Conservation (phyloP, 495 filamentous ascomycete genomes). For the Neurospora sp. region DNA sequence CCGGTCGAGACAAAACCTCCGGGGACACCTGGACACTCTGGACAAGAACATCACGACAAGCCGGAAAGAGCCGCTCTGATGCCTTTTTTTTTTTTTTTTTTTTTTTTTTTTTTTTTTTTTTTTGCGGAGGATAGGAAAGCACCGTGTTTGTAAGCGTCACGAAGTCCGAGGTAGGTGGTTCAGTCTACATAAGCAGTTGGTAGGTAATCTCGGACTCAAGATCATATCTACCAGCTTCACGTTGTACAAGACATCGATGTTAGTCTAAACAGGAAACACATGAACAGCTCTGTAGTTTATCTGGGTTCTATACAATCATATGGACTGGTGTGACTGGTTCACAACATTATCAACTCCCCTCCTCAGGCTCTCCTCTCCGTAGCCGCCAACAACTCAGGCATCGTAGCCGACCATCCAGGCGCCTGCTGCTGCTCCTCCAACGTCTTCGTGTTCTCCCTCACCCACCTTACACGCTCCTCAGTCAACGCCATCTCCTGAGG, state of each 20-base stretch:
- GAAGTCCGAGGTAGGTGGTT: not conserved
- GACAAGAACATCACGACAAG: not conserved
- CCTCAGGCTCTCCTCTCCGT: not conserved
- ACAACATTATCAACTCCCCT: not conserved
- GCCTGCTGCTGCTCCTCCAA: conserved; percentile 1
- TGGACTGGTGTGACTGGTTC: not conserved
- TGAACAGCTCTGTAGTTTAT: not conserved
- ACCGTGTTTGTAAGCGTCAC: not conserved
- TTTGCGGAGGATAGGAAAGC: not conserved
- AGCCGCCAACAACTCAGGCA: conserved; percentile 4
- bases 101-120: too few species aligned
- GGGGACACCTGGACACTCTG: not conserved
- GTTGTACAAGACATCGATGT: not conserved
- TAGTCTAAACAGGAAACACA: not conserved
- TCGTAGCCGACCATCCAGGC: conserved; percentile 13
- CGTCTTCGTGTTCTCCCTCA: conserved; percentile 5
- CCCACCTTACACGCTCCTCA: conserved; percentile 26
- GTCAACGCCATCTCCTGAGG: conserved; percentile 39
- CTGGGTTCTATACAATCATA: not conserved
- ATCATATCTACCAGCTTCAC: not conserved
- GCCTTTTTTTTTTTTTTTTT: too few species aligned
- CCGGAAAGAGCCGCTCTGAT: not conserved
- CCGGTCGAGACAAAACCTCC: not conserved
- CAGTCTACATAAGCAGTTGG: not conserved
- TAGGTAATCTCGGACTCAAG: not conserved